A percentile compares a stretch with the other conserved stretches of the same genome.
Conservation (phyloP, 2,329 filamentous ascomycete species). For the Pseudocercospora cruenta region DNA sequence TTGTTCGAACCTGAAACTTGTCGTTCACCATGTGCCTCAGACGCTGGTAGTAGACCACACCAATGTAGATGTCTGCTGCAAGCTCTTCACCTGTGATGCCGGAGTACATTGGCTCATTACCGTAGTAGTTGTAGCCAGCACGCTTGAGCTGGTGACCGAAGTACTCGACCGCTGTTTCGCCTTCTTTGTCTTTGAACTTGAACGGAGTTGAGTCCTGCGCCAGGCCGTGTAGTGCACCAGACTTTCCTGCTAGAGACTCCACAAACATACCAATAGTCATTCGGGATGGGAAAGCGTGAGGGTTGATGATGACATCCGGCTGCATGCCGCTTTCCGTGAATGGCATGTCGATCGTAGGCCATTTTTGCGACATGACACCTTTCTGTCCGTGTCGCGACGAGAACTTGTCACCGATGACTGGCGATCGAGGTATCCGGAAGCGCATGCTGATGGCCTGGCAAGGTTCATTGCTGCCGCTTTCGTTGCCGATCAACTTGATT, state of each 20-base stretch:
- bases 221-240: conserved; percentile 90
- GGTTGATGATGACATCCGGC: conserved; percentile 98
- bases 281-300: conserved; percentile 97
- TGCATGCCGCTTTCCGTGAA: conserved; percentile 97
- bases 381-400: conserved; percentile 98
- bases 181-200: conserved; percentile 76
- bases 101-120: conserved; percentile 98
- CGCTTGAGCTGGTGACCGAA: conserved; percentile 95
- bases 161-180: conserved; percentile 88
- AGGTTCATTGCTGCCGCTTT: conserved; percentile 77
- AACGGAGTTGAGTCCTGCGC: conserved; percentile 96
- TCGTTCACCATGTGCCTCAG: conserved; percentile 99
- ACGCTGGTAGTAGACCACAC: conserved; percentile 97
- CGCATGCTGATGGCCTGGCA: conserved; percentile 90
- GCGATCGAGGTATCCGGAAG: conserved; percentile 84
- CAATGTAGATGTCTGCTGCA: conserved; percentile 92
- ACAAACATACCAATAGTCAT: conserved; percentile 99
- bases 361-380: conserved; percentile 94
- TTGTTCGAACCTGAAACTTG: conserved; percentile 97
- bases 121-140: conserved; percentile 96
- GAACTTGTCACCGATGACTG: conserved; percentile 97
- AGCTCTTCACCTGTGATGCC: conserved; percentile 96
- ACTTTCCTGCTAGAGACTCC: conserved; percentile 93
- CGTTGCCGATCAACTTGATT: conserved; percentile 84
- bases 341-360: conserved; percentile 91